Conservation (phyloP, 495 filamentous ascomycete genomes). For the Penicillium soppii region DNA sequence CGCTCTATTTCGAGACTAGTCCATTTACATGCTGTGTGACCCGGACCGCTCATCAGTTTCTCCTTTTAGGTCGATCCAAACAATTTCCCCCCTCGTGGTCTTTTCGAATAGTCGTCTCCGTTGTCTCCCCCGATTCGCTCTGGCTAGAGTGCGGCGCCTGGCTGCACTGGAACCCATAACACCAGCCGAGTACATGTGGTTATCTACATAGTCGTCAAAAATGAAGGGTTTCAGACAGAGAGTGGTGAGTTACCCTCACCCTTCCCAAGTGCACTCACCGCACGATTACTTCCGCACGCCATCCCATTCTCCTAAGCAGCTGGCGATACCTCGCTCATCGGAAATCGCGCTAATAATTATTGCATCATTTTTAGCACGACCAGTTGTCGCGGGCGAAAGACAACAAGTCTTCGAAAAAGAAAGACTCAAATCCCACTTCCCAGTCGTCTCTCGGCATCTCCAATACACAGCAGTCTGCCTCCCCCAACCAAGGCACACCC, state of each 20-base stretch:
- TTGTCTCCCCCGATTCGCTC: constrained; percentile 24
- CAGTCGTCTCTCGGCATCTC: constrained; percentile 44
- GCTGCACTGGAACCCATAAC: constrained; percentile 41
- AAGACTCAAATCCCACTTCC: constrained; percentile 75
- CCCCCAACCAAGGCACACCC: constrained; percentile 67
- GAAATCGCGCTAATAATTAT: constrained; percentile 28
- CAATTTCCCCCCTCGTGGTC: constrained; percentile 28
- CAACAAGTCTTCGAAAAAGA: constrained; percentile 94
- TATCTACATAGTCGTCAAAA: constrained; percentile 43
- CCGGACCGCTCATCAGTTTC: constrained; percentile 31
- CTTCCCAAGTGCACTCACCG: constrained; percentile 13
- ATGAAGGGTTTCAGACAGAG: constrained; percentile 98
- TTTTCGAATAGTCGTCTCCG: constrained; percentile 21
- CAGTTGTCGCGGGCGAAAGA: constrained; percentile 96
- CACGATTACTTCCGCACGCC: constrained; percentile 16
- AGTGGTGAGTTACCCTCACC: constrained; percentile 70
- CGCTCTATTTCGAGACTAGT: not conserved
- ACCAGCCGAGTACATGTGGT: constrained; percentile 41
- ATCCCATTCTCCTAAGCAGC: constrained; percentile 12
- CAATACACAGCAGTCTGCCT: constrained; percentile 58
- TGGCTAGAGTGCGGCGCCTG: constrained; percentile 41
- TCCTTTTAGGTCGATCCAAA: constrained; percentile 35
- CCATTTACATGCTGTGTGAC: constrained; percentile 10
- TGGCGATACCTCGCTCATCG: constrained; percentile 9
- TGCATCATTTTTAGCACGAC: constrained; percentile 55